Evolutionary conservation across 208 protist genomes (phyloP).

Genomic region (Acanthamoeba polyphaga): DNA sequence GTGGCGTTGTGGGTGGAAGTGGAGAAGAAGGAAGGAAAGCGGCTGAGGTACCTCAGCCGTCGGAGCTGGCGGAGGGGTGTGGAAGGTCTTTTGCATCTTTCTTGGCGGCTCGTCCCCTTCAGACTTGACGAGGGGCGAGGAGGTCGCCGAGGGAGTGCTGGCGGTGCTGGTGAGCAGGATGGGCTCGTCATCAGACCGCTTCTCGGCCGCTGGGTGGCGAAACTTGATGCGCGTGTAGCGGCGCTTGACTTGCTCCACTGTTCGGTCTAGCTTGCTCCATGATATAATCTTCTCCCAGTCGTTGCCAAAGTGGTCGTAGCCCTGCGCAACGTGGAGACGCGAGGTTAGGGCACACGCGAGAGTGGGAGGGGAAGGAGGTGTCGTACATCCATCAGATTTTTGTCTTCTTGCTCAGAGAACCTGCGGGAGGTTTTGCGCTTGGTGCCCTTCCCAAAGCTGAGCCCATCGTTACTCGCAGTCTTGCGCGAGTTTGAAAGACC

Average conservation of each 20-base stretch:
- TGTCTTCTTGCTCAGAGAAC: constrained; percentile 24
- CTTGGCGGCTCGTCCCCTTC: neutral
- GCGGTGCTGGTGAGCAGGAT: neutral
- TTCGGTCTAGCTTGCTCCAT: constrained; percentile 44
- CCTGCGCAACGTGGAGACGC: neutral
- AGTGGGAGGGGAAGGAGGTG: neutral
- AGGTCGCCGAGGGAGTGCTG: neutral
- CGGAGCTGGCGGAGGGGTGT: neutral
- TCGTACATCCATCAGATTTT: constrained; percentile 28
- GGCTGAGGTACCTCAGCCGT: neutral
- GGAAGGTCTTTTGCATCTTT: constrained; percentile 18
- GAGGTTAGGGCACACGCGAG: neutral
- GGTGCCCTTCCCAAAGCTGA: neutral
- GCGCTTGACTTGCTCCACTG: neutral
- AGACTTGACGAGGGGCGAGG: neutral
- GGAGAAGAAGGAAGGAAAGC: neutral
- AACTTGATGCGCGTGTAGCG: constrained; percentile 14
- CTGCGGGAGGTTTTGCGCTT: neutral
- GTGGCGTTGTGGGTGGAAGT: too few species aligned
- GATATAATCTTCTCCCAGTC: constrained; percentile 53
- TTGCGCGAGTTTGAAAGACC: constrained; percentile 34
- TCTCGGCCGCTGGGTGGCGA: neutral
- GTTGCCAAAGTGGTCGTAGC: constrained; percentile 27
- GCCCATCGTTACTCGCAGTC: neutral
- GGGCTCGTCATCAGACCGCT: neutral